Evolutionary conservation across 2,329 filamentous ascomycete species (phyloP), one percentile per base, ranked within the genome.

Genomic region (Colletotrichum tofieldiae): DNA sequence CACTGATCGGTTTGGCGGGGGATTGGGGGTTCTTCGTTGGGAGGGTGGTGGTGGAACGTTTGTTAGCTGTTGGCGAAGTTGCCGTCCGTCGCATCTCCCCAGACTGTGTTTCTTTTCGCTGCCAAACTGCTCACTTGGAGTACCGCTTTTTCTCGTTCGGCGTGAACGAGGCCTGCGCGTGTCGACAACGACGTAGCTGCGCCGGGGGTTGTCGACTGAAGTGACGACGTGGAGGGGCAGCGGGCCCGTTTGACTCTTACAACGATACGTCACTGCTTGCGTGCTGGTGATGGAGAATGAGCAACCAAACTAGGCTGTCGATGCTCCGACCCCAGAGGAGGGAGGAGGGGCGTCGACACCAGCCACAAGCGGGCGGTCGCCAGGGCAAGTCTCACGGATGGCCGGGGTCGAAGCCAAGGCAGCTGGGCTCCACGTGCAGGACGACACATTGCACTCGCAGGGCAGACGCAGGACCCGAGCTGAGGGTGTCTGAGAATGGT

Each of bases 231-330:
- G 43, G 26, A 62, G 41, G 23, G 68, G 65, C 56, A 51, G 52
- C 43, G 52, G 35, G 51, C 16, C 29, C 32, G 43, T 32, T 45
- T 45, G 69, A 35, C 18, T 43, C 47, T 64, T 16, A 12, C 14
- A 5, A 60, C 16, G 59, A 55, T 69, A 65, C 70, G 65, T 69
- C 59, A 72, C 54, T 60, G 54, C 65, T 72, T 69, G 70, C 60
- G 70, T 72, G 70, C 59, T 72, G 35, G 23, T 7, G 47, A 69
- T 41, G 47, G 54, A 26, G 65, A 58, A 72, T 72, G 69, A 69
- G 69, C 43, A 69, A 68, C 35, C 43, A 43, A 37, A 32, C 47
- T 54, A 20, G 39, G 56, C 52, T 59, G 43, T 45, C 16, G 35
- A 37, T 37, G 35, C 11, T 9, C 35, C 5, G 35, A 11, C 35